Conservation (phyloP, 176 grass and related monocot species). For the Coix lacrymajobi region DNA sequence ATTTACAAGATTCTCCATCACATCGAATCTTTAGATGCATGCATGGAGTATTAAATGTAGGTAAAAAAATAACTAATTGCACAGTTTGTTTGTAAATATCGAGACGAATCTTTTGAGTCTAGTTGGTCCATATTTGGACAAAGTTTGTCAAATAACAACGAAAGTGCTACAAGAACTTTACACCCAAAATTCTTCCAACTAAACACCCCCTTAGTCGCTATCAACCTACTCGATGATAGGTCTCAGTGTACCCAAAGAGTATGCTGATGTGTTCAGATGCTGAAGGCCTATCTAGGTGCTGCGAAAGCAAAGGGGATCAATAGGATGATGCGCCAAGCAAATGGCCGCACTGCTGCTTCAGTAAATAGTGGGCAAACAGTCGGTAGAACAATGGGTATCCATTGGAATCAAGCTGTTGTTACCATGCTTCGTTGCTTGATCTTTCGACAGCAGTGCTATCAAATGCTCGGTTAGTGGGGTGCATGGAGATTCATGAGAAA, state of each 20-base stretch:
- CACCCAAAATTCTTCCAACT: too few species aligned
- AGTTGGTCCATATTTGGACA: too few species aligned
- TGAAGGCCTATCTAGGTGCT: constrained; percentile 50
- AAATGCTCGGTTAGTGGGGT: constrained; percentile 37
- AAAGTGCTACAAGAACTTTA: too few species aligned
- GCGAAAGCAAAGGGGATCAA: constrained; percentile 44
- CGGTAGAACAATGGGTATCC: not conserved
- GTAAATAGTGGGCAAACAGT: constrained; percentile 21
- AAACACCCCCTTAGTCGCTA: constrained; percentile 27
- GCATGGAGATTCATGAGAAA: constrained; percentile 33
- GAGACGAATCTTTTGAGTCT: too few species aligned
- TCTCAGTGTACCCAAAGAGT: constrained; percentile 38
- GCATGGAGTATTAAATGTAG: too few species aligned
- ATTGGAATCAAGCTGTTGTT: constrained; percentile 17
- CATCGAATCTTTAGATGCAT: too few species aligned
- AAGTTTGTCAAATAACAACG: too few species aligned
- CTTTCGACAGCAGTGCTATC: constrained; percentile 49
- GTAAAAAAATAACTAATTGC: too few species aligned
- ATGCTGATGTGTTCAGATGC: constrained; percentile 48
- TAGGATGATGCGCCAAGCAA: not conserved
- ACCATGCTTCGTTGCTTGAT: constrained; percentile 56
- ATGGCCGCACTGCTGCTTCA: constrained; percentile 21
- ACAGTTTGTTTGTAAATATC: too few species aligned
- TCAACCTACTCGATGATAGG: constrained; percentile 39
- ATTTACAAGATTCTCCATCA: too few species aligned